Evolutionary conservation across 805 yeast species (phyloP), one percentile per base, ranked within the genome.

Genomic region (Teunomyces funiuensis): DNA sequence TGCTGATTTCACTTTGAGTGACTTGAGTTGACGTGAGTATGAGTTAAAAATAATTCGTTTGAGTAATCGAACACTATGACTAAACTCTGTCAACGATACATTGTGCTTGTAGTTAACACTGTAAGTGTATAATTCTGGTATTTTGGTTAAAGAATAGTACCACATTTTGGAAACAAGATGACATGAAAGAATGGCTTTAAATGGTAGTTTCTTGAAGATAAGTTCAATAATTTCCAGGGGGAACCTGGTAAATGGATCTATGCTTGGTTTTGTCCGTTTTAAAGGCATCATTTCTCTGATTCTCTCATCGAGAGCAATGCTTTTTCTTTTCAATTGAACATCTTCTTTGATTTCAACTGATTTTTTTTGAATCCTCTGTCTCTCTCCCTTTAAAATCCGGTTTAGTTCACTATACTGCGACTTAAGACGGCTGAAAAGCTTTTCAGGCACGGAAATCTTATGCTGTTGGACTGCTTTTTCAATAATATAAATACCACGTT

Each of bases 401-500:
- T 65, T 62, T 16, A 66, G 44, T 8, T 41, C 42, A 6, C 37
- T 36, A 43, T 59, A 61, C 38, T 58, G 61, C 0, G 15, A 26
- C 28, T 58, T 55, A 42, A 70, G 45, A 18, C 45, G 57, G 1
- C 43, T 41, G 27, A 60, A 60, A 17, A 75, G 54, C 19, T 57
- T 53, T 22, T 60, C 58, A 14, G 69, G 67, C 11, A 70, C 64
- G 10, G 41, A 45, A 9, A 71, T 45, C 3, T 48, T 40, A 27
- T 58, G 54, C 34, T 59, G 54, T n/a, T 50, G 45, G 15, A 50
- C 42, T 0, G 68, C 73, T 8, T 44, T 46, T 17, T 61, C 63
- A 6, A 76, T 63, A n/a, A 50, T 54, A 36, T 58, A 56, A 2
- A 71, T 33, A 0, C 80, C 81, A 20, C 49, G 44, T 37, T 65